Evolutionary conservation across 1,284 basidiomycete genomes (phyloP).

Genomic region (Rhodotorula glutinis): DNA sequence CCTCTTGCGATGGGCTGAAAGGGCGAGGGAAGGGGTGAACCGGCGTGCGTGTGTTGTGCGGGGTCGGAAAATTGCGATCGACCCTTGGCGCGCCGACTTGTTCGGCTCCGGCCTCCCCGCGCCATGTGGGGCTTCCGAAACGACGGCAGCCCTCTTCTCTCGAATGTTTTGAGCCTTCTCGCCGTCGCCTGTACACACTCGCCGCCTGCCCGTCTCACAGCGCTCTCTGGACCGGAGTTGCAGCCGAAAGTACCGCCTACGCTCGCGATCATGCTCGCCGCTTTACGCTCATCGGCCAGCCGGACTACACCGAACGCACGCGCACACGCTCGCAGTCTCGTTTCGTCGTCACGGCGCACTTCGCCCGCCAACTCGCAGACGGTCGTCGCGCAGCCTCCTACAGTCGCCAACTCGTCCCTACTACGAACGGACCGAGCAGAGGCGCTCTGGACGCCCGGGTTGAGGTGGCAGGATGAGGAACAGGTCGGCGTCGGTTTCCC

Average conservation of each 20-base stretch:
- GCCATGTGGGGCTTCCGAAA: no score
- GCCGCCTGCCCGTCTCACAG: no score
- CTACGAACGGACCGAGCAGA: slow-evolving; percentile 21
- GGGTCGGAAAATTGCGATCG: no score
- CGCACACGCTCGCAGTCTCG: slow-evolving; percentile 2
- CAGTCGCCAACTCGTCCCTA: slow-evolving; percentile 31
- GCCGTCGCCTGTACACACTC: no score
- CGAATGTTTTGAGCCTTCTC: no score
- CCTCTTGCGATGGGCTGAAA: no score
- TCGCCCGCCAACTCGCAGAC: slow-evolving; percentile 19
- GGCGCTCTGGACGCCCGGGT: slow-evolving; percentile 28
- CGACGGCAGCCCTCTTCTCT: no score
- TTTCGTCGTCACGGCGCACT: neutral
- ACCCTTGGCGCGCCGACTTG: no score
- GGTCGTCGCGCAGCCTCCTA: slow-evolving; percentile 15
- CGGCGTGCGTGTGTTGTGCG: neutral
- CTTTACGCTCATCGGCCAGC: neutral
- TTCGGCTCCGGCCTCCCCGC: no score
- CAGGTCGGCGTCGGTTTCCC: slow-evolving; percentile 17
- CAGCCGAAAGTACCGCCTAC: no score
- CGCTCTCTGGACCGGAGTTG: no score
- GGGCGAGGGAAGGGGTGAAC: no score
- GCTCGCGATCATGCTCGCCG: neutral
- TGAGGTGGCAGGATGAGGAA: slow-evolving; percentile 33
- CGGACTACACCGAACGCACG: neutral